Conservation (phyloP, 106 monocot genomes). For the Acorus gramineus region DNA sequence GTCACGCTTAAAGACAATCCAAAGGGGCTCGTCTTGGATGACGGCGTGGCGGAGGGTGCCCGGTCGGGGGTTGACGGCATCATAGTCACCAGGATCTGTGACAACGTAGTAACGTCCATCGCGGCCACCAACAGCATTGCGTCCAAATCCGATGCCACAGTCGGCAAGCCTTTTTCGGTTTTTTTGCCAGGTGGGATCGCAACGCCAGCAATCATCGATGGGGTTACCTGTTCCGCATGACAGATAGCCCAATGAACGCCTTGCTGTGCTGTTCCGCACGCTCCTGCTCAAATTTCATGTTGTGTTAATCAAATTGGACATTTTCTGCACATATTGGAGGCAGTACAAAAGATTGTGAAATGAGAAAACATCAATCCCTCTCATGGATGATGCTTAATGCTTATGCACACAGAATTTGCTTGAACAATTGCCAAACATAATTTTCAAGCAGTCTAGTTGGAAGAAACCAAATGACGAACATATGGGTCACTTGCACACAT, state of each 20-base stretch:
- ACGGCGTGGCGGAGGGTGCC: conserved; percentile 4
- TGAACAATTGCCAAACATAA: no score
- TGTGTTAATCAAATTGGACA: no score
- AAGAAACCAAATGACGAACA: no score
- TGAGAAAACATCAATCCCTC: no score
- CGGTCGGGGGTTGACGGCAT: conserved; percentile 5
- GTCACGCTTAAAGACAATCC: conserved; percentile 13
- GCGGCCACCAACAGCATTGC: conserved; percentile 13
- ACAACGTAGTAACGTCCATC: conserved; percentile 7
- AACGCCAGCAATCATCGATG: conserved; percentile 21
- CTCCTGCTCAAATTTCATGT: not conserved
- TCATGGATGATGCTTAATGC: no score
- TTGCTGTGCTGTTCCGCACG: conserved; percentile 1
- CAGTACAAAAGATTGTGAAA: no score
- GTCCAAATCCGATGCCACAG: conserved; percentile 9
- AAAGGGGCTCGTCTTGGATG: conserved; percentile 6
- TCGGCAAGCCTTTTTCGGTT: conserved; percentile 12
- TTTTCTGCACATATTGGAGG: no score
- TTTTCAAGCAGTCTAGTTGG: no score
- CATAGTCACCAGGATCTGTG: not conserved
- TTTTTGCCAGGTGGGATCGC: conserved; percentile 7
- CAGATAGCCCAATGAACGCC: conserved; percentile 4
- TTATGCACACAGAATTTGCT: no score
- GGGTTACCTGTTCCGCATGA: conserved; percentile 13
- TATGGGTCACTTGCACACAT: no score